A percentile compares a stretch with the other conserved stretches of the same genome.
Conservation (phyloP, 2,329 filamentous ascomycete species). For the Alternaria sp. region DNA sequence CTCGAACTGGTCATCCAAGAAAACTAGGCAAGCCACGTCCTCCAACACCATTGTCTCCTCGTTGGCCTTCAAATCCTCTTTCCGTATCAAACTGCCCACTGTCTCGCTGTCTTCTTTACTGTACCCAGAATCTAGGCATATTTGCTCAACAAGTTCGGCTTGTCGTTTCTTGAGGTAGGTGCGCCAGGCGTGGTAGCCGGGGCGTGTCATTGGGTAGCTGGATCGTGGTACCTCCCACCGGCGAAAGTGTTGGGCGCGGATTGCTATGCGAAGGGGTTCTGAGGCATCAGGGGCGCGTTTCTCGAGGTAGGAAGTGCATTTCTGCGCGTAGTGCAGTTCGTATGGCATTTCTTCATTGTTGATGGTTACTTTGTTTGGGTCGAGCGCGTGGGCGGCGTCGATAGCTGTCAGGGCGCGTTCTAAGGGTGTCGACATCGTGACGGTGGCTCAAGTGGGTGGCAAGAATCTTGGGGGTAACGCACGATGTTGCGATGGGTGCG, state of each 20-base stretch:
- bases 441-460: not conserved
- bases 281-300: conserved; percentile 69
- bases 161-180: conserved; percentile 77
- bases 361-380: conserved; percentile 66
- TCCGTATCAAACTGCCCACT: conserved; percentile 77
- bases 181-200: conserved; percentile 84
- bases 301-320: conserved; percentile 79
- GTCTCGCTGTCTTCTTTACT: conserved; percentile 64
- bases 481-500: not conserved
- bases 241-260: conserved; percentile 84
- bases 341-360: conserved; percentile 67
- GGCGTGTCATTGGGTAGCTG: conserved; percentile 76
- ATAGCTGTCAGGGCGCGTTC: conserved; percentile 70
- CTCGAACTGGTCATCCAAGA: conserved; percentile 87
- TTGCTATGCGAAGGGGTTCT: conserved; percentile 75
- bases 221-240: conserved; percentile 84
- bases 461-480: not conserved
- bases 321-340: conserved; percentile 82
- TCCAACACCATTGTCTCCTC: conserved; percentile 79
- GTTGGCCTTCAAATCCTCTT: conserved; percentile 74
- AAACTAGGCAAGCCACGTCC: conserved; percentile 87
- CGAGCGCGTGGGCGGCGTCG: conserved; percentile 74
- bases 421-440: conserved; percentile 37
- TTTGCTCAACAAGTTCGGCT: conserved; percentile 65
- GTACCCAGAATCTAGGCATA: conserved; percentile 64